Base-by-base conservation (phyloP, 2,329 filamentous ascomycete species). In the Penicillium sp. region DNA sequence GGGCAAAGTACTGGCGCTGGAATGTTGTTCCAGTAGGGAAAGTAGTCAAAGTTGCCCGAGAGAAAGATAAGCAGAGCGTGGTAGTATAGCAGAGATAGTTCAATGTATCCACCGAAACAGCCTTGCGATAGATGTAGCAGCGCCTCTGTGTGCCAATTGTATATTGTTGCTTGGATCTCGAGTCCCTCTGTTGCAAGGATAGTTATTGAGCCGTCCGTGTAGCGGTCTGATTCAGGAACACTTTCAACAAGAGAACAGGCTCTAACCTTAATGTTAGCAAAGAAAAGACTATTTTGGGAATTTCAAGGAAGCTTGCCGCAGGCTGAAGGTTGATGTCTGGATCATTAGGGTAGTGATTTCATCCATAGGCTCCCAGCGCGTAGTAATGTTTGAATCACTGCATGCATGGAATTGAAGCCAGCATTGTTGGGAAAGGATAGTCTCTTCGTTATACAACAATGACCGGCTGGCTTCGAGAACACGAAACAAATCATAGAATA, bases 401-500 rank as follows among this genome's bases (percentile, higher is more conserved):
- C 8, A 5, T 11, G 11, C 2, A 7, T 48, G 19, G 2, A 48
- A 23, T 26, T 13, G 46, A 26, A 53, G 15, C 54, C 54, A 61
- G 23, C 17, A 50, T 26, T 52, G 11, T 19, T 58, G 31, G 1
- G 59, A 61, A 3, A 61, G 59, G 5, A 61, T 61, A 8, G 59
- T 61, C 23, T 52, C 46, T 35, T 61, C 46, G 38, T 52, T 46
- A 50, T 53, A 58, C 15, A 58, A 38, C 26, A 61, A 23, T 30
- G 59, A 46, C 44, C 54, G 54, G 17, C 59, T 61, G 11, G 59
- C 59, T 29, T 61, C 54, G 15, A 61, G 46, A 7, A 58, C 45
- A 46, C 59, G 59, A 57, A 61, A 61, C 7, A 61, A 31, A 54
- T 61, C 38, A 41, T 61, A 61, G 54, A 61, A 61, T 38, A 13